phyloP scores from a whole-genome alignment of 2,329 filamentous ascomycete species.

The Ceratocystis colombiana region DNA sequence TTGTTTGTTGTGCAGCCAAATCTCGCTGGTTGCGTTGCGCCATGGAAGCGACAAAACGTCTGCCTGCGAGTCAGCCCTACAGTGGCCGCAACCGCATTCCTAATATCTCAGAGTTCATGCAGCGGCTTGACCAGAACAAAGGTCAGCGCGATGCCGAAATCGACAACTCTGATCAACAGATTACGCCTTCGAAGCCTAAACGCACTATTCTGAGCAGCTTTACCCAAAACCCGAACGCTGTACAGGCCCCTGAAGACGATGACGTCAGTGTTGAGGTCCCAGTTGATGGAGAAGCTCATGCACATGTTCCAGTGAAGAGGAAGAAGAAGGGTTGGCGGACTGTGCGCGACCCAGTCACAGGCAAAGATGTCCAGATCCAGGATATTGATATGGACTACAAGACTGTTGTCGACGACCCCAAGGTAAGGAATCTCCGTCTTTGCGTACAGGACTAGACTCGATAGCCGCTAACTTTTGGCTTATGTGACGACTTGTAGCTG shows the following conservation, averaged over 20 bases:
- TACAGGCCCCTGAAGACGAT: neutral
- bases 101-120: conserved; percentile 75
- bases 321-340: conserved; percentile 51
- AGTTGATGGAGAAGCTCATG: conserved; percentile 33
- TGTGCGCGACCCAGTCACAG: conserved; percentile 83
- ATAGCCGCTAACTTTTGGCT: neutral
- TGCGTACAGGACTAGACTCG: neutral
- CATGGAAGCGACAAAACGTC: conserved; percentile 37
- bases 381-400: conserved; percentile 63
- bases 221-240: conserved; percentile 33
- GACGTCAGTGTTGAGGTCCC: conserved; percentile 30
- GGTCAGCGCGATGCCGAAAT: conserved; percentile 61
- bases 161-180: conserved; percentile 42
- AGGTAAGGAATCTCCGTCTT: conserved; percentile 37
- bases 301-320: conserved; percentile 32
- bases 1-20: neutral
- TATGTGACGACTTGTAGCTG: conserved; percentile 39
- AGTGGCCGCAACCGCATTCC: conserved; percentile 75
- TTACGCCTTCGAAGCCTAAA: neutral
- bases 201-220: conserved; percentile 26
- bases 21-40: conserved; percentile 22
- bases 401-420: conserved; percentile 60
- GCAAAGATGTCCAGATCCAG: conserved; percentile 74
- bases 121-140: conserved; percentile 70
- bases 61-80: conserved; percentile 57